A percentile compares a stretch with the other conserved stretches of the same genome.
Evolutionary conservation across 495 filamentous ascomycete genomes (phyloP).

Genomic region (Jackrogersella minutella): DNA sequence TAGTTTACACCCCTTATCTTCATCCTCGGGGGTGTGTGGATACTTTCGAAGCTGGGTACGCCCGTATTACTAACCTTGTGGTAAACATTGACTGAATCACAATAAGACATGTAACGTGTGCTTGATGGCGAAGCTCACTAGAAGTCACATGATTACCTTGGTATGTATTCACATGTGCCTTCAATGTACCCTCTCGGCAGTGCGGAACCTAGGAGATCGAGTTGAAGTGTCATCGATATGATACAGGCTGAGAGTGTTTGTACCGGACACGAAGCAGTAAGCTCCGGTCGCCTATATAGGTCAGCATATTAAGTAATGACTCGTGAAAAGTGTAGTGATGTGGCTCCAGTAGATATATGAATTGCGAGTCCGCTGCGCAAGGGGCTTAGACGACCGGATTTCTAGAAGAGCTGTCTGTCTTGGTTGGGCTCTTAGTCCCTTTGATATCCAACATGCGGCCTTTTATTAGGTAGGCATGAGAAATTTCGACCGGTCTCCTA

Average conservation of each 20-base stretch:
- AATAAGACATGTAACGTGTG: neutral
- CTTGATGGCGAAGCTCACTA: neutral
- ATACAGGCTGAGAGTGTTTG: constrained; percentile 4
- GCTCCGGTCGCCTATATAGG: constrained; percentile 6
- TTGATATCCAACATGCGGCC: neutral
- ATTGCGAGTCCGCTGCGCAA: neutral
- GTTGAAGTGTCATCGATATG: neutral
- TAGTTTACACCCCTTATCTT: neutral
- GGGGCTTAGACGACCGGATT: neutral
- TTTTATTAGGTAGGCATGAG: neutral
- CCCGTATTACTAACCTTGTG: neutral
- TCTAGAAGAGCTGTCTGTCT: neutral
- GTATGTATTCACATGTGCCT: neutral
- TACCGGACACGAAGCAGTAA: constrained; percentile 10
- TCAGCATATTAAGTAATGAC: neutral
- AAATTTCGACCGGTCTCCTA: neutral
- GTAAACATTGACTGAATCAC: neutral
- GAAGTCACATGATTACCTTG: neutral
- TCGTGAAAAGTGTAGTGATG: constrained; percentile 3
- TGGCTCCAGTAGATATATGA: constrained; percentile 18
- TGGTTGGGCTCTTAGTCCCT: neutral
- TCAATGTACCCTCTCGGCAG: neutral
- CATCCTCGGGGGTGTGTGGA: neutral
- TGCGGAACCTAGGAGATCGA: too few relatives aligned
- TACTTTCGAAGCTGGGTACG: neutral